Base-by-base conservation (phyloP, 1,139 yeast genomes). In the Wickerhamomyces sp. region DNA sequence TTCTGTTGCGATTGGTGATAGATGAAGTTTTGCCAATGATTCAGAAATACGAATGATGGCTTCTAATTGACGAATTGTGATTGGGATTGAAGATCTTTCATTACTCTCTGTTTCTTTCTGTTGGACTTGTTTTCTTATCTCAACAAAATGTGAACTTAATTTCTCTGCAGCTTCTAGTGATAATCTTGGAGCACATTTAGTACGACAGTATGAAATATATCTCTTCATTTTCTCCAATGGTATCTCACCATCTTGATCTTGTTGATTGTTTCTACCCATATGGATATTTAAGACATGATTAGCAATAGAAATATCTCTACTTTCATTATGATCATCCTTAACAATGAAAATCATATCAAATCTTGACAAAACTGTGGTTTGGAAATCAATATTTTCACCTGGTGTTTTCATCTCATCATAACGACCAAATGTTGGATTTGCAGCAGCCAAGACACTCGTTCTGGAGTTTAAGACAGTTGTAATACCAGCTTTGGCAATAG, bases 401-500 rank as follows among this genome's bases (percentile, higher is more conserved):
- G 99, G 97, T 40, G 95, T 83, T 67, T 90, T 91, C 74, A 87
- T 78, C 54, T 93, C 98, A 65, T 93, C 98, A 64, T 93, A 93
- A 56, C 98, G 78, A 50, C 99, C 99, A 64, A 86, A 93, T 32
- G 90, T 82, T 8, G 99, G 99, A 66, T 94, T 94, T 7, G 99
- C 99, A 27, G 99, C 99, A 0, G 99, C 99, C 43, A 94, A 72
- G 1, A 94, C 99, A 36, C 96, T 84, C 1, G 99, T 93, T 69
- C 99, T 78, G 2, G 99, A 91, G 65, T 93, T 93, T 55, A 93
- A 75, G 47, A 93, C 90, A 0, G 99, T 94, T 5, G 98, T 93
- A 57, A 93, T 93, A 65, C 99, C 99, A 10, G 99, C 99, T 65
- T 93, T 93, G 40, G 99, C 99, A 64, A 93, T 90, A n/a, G 98